Conservation (phyloP, 2,329 filamentous ascomycete species). For the Westerdykella sp. region DNA sequence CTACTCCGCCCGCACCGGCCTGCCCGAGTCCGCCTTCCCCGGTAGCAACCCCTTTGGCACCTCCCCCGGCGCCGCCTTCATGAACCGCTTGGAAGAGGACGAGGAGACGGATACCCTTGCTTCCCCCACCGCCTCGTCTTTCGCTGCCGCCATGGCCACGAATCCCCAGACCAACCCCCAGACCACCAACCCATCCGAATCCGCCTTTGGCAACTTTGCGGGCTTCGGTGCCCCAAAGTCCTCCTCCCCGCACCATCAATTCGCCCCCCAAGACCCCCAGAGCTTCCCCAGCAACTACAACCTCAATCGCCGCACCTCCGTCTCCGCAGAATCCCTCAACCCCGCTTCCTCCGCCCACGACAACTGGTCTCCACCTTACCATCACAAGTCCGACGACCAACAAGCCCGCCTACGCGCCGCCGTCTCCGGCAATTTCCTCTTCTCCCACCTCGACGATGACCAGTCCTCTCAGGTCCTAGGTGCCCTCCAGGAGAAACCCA, state of each 20-base stretch:
- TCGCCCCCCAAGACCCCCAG: constrained; percentile 51
- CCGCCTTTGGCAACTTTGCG: constrained; percentile 34
- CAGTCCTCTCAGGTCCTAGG: constrained; percentile 81
- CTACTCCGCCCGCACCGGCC: constrained; percentile 40
- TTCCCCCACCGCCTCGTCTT: constrained; percentile 58
- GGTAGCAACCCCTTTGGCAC: constrained; percentile 71
- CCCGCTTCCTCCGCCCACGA: constrained; percentile 76
- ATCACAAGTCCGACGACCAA: constrained; percentile 79
- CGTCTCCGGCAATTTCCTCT: constrained; percentile 86
- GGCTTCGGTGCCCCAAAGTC: constrained; percentile 30
- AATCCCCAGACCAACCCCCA: constrained; percentile 36
- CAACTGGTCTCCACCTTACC: constrained; percentile 83
- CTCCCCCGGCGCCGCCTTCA: constrained; percentile 41
- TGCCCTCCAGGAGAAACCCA: constrained; percentile 88
- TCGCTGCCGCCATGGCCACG: constrained; percentile 39
- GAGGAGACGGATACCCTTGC: constrained; percentile 72
- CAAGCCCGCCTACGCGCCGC: constrained; percentile 69
- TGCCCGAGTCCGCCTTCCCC: constrained; percentile 72
- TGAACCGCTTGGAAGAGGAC: constrained; percentile 68
- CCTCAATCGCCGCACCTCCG: constrained; percentile 85
- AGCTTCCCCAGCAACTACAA: constrained; percentile 90
- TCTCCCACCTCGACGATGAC: constrained; percentile 90
- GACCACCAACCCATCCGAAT: too few species aligned
- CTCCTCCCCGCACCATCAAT: constrained; percentile 37
- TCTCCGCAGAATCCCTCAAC: constrained; percentile 93